Conservation (phyloP, 2,329 filamentous ascomycete species). For the Penicillium sp. region DNA sequence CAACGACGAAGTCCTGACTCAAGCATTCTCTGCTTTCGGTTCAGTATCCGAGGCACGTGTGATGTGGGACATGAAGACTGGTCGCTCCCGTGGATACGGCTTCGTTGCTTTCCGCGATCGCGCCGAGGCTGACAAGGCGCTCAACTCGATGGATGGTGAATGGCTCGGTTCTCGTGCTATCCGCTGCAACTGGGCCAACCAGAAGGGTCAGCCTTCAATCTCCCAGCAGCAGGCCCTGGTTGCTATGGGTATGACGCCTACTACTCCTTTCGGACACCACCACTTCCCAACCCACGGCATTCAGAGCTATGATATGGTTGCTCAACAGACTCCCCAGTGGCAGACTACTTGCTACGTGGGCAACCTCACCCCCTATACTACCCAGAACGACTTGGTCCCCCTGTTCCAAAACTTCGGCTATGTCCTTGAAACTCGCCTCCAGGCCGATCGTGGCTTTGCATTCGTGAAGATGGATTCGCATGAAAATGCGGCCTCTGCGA, state of each 20-base stretch:
- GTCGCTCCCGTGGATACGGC: conserved; percentile 92
- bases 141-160: conserved; percentile 98
- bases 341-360: conserved; percentile 98
- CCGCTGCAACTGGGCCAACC: conserved; percentile 99
- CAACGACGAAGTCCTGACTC: conserved; percentile 89
- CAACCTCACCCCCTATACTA: conserved; percentile 96
- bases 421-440: conserved; percentile 95
- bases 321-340: conserved; percentile 92
- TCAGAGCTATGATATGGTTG: conserved; percentile 96
- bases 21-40: conserved; percentile 94
- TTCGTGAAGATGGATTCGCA: conserved; percentile 99
- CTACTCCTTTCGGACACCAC: conserved; percentile 92
- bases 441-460: conserved; percentile 94
- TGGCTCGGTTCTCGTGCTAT: conserved; percentile 98
- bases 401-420: conserved; percentile 98
- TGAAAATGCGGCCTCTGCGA: conserved; percentile 96
- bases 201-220: conserved; percentile 99
- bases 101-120: conserved; percentile 97
- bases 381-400: conserved; percentile 93
- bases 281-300: conserved; percentile 97
- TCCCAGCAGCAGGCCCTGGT: conserved; percentile 96
- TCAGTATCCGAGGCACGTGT: conserved; percentile 95
- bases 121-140: conserved; percentile 86
- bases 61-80: conserved; percentile 99
- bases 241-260: conserved; percentile 96